Evolutionary conservation across 257 asterid genomes (phyloP).

Genomic region (Capsicum pubescens): DNA sequence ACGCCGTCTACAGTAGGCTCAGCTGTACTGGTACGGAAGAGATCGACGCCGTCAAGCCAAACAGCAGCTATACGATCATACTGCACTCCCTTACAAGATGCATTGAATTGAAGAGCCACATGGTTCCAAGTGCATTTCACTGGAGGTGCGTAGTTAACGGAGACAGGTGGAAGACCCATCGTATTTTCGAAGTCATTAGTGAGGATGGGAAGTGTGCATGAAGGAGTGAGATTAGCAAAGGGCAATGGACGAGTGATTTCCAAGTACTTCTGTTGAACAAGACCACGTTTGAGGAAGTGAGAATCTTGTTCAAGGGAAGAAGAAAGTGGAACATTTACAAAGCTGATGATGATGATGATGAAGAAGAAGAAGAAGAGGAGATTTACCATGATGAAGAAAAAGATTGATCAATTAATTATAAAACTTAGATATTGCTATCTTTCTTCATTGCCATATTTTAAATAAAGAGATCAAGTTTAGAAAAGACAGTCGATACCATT

Average conservation of each 20-base stretch:
- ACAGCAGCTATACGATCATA: slow-evolving; percentile 85
- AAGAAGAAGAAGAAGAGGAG: slow-evolving; percentile 27
- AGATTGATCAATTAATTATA: background rate
- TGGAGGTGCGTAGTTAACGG: slow-evolving; percentile 61
- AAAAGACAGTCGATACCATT: background rate
- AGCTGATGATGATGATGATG: background rate
- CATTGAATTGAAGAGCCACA: slow-evolving; percentile 63
- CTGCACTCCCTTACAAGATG: slow-evolving; percentile 63
- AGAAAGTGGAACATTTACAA: slow-evolving; percentile 28
- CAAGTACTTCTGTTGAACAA: slow-evolving; percentile 42
- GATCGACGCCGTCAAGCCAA: slow-evolving; percentile 81
- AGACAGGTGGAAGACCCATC: slow-evolving; percentile 57
- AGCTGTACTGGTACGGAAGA: slow-evolving; percentile 88
- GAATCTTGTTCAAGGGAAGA: slow-evolving; percentile 36
- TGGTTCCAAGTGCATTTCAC: slow-evolving; percentile 70
- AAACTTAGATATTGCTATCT: background rate
- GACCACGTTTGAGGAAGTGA: slow-evolving; percentile 42
- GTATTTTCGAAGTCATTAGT: slow-evolving; percentile 66
- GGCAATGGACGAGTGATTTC: slow-evolving; percentile 32
- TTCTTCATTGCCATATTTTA: too few relatives aligned
- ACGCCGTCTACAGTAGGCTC: slow-evolving; percentile 60
- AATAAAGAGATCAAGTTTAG: background rate
- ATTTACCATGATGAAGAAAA: background rate
- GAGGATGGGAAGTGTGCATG: slow-evolving; percentile 67
- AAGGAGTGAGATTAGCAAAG: slow-evolving; percentile 47